Evolutionary conservation across 1,284 basidiomycete species (phyloP), one percentile per base, ranked within the genome.

Genomic region (Prillingera fragicola): DNA sequence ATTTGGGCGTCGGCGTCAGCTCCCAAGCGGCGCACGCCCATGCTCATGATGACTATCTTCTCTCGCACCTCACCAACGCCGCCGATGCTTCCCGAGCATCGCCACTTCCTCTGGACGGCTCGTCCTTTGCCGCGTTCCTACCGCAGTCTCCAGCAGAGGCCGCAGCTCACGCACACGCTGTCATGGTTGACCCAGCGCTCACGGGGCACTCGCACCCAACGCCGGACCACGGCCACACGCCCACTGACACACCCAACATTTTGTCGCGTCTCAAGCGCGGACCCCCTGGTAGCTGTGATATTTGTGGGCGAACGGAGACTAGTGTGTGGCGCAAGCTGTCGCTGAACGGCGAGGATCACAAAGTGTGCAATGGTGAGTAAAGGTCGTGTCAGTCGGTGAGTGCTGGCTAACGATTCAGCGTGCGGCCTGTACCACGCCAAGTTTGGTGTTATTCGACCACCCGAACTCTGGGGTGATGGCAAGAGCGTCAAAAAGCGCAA

Each of bases 301-400:
- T 69, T 29, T 69, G 67, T 36, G 57, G 52, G 15, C 49, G 67
- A 21, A 67, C 63, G 8, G 59, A 65, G 37, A 69, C 67, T n/a
- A 64, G 55, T 15, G 64, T 64, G 14, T 69, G 67, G 67, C 52
- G 67, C 33, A 69, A 67, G 42, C 42, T 69, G 8, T 34, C 40
- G 3, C 43, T 64, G 5, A 57, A 50, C 10, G 57, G 58, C 14
- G 51, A 61, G 18, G 58, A 63, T 15, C 47, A 55, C 18, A 60
- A 63, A 29, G 67, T 69, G 15, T 69, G 67, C 48, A 69, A 69
- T 49, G 54, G 67, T 69, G 52, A 55, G 65, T 62, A n/a, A 17
- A 13, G 10, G n/a, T 12, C 3, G 15, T 22, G 22, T 21, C 8
- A 17, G 23, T 25, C 23, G 13, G 13, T 23, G 23, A 41, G 13